Evolutionary conservation across 345 rosid species (phyloP).

Genomic region (Melastoma malabathricum): DNA sequence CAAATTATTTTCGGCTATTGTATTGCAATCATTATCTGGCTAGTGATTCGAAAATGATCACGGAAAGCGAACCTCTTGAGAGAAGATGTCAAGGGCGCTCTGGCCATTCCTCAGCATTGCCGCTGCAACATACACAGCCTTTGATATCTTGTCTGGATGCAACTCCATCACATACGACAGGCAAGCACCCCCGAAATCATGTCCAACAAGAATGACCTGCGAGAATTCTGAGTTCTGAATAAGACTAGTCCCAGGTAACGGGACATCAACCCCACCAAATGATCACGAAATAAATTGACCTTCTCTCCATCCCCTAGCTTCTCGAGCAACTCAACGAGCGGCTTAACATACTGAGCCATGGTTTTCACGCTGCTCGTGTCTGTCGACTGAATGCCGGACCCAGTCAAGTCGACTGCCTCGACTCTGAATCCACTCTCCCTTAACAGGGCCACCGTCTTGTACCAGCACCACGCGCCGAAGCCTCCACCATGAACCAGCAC

Average conservation of each 20-base stretch:
- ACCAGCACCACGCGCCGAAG: conserved; percentile 89
- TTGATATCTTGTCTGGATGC: conserved; percentile 26
- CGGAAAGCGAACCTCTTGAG: conserved; percentile 22
- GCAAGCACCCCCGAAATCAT: conserved; percentile 37
- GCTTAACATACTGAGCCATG: conserved; percentile 24
- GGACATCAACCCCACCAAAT: not conserved
- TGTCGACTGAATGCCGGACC: conserved; percentile 39
- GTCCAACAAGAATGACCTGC: conserved; percentile 38
- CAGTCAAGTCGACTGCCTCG: conserved; percentile 52
- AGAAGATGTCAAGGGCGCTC: conserved; percentile 22
- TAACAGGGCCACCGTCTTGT: conserved; percentile 57
- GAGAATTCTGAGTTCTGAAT: not conserved
- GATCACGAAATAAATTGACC: conserved; percentile 6
- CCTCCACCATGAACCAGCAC: conserved; percentile 85
- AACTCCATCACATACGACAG: conserved; percentile 31
- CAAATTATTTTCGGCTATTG: not conserved
- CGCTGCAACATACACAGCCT: conserved; percentile 31
- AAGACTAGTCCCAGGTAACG: not conserved
- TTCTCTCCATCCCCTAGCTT: conserved; percentile 18
- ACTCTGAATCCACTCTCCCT: conserved; percentile 42
- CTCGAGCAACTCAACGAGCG: conserved; percentile 18
- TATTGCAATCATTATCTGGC: too few relatives aligned
- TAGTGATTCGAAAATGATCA: too few relatives aligned
- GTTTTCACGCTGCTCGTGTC: conserved; percentile 27
- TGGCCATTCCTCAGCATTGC: conserved; percentile 25